Percentiles rank a stretch among this genome's conserved stretches.
phyloP scores from a whole-genome alignment of 805 yeast species.

The Candida golubevii region DNA sequence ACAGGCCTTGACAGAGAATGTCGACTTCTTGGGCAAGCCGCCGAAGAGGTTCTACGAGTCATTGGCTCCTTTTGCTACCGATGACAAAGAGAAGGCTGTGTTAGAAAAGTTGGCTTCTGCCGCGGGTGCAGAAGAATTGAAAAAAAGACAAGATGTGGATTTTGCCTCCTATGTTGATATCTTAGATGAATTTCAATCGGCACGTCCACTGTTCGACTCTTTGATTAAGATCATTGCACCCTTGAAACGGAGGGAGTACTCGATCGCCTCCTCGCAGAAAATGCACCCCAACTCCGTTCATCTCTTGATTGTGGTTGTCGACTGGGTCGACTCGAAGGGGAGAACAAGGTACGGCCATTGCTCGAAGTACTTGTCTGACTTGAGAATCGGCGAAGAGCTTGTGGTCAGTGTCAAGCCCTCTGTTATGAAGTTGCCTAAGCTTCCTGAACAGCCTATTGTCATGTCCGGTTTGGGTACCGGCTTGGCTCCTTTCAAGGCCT shows the following conservation, averaged over 20 bases:
- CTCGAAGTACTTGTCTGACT: constrained; percentile 82
- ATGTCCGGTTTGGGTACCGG: constrained; percentile 99
- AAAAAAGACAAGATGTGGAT: constrained; percentile 80
- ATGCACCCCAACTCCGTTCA: constrained; percentile 90
- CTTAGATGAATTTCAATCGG: constrained; percentile 72
- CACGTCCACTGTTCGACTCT: constrained; percentile 69
- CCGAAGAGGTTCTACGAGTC: constrained; percentile 91
- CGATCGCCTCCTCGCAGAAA: constrained; percentile 94
- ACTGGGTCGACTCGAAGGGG: constrained; percentile 86
- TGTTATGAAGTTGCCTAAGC: constrained; percentile 92
- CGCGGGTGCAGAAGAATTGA: constrained; percentile 81
- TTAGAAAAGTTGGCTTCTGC: constrained; percentile 65
- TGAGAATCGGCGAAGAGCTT: constrained; percentile 74
- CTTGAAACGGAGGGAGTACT: constrained; percentile 93
- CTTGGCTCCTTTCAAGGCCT: constrained; percentile 96
- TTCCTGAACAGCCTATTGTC: constrained; percentile 81
- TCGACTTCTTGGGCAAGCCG: constrained; percentile 92
- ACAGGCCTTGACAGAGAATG: constrained; percentile 73
- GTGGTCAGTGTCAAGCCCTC: constrained; percentile 95
- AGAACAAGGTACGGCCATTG: constrained; percentile 90
- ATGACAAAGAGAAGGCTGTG: constrained; percentile 59
- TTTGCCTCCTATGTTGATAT: constrained; percentile 78
- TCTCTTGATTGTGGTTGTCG: constrained; percentile 89
- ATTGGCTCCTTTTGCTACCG: constrained; percentile 66
- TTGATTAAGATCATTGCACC: constrained; percentile 74